A percentile compares a stretch with the other conserved stretches of the same genome.
These are phyloP conservation scores for Cercospora sojina DNA, from an alignment of 2,329 filamentous ascomycete species.

Conservation along the genomic window DNA sequence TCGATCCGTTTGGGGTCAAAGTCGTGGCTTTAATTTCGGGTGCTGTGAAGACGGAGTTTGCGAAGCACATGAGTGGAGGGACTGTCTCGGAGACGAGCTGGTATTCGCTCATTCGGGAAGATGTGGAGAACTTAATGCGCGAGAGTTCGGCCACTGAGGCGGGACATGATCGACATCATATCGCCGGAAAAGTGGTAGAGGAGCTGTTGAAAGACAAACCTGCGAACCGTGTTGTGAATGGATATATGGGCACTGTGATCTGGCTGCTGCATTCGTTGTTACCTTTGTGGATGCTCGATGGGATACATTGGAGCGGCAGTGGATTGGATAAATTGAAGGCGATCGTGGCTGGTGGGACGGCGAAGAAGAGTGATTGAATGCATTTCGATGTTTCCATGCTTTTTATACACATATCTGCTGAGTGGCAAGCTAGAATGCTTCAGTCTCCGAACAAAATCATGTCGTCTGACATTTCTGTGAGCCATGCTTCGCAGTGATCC, in stretches of 20 bases:
- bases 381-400: not conserved
- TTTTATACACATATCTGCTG: not conserved
- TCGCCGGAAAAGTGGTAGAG: conserved; percentile 19
- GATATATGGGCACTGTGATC: conserved; percentile 18
- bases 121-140: conserved; percentile 29
- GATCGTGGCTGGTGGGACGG: not conserved
- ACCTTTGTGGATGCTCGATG: conserved; percentile 21
- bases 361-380: conserved; percentile 5
- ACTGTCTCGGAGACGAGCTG: conserved; percentile 47
- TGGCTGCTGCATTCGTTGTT: conserved; percentile 20
- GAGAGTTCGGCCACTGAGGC: conserved; percentile 3
- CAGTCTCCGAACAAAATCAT: not conserved
- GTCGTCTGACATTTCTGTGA: not conserved
- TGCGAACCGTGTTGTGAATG: conserved; percentile 16
- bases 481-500: not conserved
- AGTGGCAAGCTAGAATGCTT: not conserved
- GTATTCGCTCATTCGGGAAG: conserved; percentile 51
- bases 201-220: conserved; percentile 15
- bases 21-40: conserved; percentile 27
- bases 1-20: conserved; percentile 34
- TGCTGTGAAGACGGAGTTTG: conserved; percentile 19
- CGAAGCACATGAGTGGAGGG: conserved; percentile 37
- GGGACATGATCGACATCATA: conserved; percentile 17
- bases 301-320: conserved; percentile 8
- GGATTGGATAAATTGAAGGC: conserved; percentile 13